These are phyloP conservation scores for Gossypium arboreum DNA, from an alignment of 345 rosid species.

Conservation along the genomic window DNA sequence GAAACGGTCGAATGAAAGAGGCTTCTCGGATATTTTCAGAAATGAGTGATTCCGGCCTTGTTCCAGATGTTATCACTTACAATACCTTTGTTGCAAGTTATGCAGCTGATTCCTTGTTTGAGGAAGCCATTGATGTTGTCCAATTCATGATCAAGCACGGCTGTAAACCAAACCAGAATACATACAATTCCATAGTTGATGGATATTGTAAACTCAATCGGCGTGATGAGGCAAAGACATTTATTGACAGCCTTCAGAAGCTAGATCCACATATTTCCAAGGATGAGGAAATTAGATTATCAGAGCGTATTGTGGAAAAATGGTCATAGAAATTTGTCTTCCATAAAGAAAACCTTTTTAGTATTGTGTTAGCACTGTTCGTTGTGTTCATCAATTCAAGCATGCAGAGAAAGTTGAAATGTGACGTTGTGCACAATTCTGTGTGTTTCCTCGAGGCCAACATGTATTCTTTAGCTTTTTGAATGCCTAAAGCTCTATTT, in stretches of 20 bases:
- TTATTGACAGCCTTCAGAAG: constrained; percentile 49
- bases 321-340: constrained; percentile 38
- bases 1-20: constrained; percentile 86
- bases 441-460: background rate
- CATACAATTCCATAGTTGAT: constrained; percentile 81
- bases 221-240: constrained; percentile 58
- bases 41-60: constrained; percentile 60
- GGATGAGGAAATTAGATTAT: constrained; percentile 54
- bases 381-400: background rate
- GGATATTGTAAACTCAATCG: constrained; percentile 69
- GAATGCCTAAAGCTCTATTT: background rate
- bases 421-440: background rate
- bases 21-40: constrained; percentile 73
- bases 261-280: constrained; percentile 59
- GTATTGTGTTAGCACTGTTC: background rate
- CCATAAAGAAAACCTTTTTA: background rate
- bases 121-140: constrained; percentile 70
- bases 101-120: constrained; percentile 88
- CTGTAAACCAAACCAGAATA: constrained; percentile 69
- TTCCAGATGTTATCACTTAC: constrained; percentile 79
- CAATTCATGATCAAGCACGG: constrained; percentile 71
- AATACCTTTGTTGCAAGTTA: constrained; percentile 80
- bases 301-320: constrained; percentile 52
- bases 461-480: background rate
- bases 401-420: constrained; percentile 14